phyloP scores from a whole-genome alignment of 352 stramenopile genomes.

The Plasmopara muralis region DNA sequence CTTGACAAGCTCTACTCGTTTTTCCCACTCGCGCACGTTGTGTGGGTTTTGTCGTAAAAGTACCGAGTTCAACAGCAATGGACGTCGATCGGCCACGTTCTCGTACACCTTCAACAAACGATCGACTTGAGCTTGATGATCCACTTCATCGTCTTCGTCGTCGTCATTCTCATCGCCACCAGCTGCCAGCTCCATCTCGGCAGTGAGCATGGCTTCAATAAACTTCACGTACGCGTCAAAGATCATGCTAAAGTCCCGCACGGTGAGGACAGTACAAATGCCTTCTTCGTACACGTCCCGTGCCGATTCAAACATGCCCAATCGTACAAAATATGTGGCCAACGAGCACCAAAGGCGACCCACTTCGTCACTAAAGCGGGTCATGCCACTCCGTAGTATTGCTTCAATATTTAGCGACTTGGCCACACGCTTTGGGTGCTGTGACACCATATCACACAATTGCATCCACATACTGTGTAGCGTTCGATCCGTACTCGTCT shows the following conservation, averaged over 20 bases:
- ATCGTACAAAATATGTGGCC: conserved; percentile 96
- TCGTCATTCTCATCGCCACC: conserved; percentile 53
- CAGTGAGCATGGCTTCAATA: conserved; percentile 95
- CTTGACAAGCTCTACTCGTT: conserved; percentile 87
- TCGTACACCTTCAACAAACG: conserved; percentile 82
- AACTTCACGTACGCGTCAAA: conserved; percentile 99
- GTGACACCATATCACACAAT: conserved; percentile 94
- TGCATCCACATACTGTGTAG: conserved; percentile 96
- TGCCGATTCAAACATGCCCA: conserved; percentile 95
- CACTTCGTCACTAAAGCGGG: conserved; percentile 93
- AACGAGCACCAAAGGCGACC: conserved; percentile 96
- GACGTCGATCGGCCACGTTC: conserved; percentile 92
- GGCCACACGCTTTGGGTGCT: conserved; percentile 89
- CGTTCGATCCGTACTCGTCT: conserved; percentile 39
- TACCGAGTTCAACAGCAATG: conserved; percentile 93
- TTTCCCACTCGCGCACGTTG: conserved; percentile 97
- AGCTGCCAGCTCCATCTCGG: conserved; percentile 88
- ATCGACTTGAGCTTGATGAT: conserved; percentile 68
- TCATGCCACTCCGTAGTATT: conserved; percentile 92
- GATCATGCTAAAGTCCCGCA: conserved; percentile 97
- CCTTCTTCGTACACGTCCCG: conserved; percentile 95
- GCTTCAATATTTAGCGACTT: conserved; percentile 91
- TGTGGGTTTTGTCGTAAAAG: conserved; percentile 98
- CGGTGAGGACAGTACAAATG: conserved; percentile 59
- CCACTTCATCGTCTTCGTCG: conserved; percentile 48